Evolutionary conservation across 2,329 filamentous ascomycete species (phyloP).

Genomic region (Ceratocystis diversiconidia): DNA sequence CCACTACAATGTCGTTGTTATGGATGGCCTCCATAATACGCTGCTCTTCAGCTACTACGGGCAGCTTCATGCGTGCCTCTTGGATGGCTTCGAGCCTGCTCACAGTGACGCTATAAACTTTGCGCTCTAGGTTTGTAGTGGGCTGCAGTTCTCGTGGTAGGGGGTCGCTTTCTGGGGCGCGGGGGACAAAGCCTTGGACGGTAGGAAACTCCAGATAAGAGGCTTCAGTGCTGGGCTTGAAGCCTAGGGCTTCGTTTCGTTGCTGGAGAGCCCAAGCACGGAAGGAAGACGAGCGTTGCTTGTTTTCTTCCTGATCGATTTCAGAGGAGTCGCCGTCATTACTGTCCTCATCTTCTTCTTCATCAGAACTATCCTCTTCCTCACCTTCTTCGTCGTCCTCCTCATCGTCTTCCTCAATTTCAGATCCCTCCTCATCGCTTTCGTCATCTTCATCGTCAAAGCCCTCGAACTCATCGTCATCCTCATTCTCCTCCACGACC

Average conservation of each 20-base stretch:
- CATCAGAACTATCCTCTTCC: constrained; percentile 20
- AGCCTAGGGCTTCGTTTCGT: constrained; percentile 69
- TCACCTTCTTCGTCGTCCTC: constrained; percentile 23
- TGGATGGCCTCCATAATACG: constrained; percentile 96
- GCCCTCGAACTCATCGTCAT: constrained; percentile 43
- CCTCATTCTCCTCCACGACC: constrained; percentile 29
- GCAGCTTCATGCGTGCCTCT: constrained; percentile 61
- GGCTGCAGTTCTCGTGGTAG: constrained; percentile 51
- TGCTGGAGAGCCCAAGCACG: constrained; percentile 85
- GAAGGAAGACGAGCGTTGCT: constrained; percentile 50
- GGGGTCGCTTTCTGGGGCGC: constrained; percentile 56
- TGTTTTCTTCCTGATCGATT: constrained; percentile 24
- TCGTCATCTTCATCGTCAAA: constrained; percentile 27
- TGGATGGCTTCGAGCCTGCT: constrained; percentile 60
- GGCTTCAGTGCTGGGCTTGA: constrained; percentile 33
- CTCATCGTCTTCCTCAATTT: constrained; percentile 21
- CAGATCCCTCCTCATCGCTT: constrained; percentile 20
- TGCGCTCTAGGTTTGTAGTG: constrained; percentile 46
- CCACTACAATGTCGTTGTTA: constrained; percentile 75
- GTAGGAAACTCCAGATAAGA: constrained; percentile 38
- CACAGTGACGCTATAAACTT: constrained; percentile 63
- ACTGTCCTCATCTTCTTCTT: constrained; percentile 20
- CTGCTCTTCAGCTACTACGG: constrained; percentile 89
- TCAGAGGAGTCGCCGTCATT: constrained; percentile 25
- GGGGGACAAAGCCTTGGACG: constrained; percentile 48